These are phyloP conservation scores for Fusarium domesticum DNA, from an alignment of 2,329 filamentous ascomycete genomes.

Conservation along the genomic window DNA sequence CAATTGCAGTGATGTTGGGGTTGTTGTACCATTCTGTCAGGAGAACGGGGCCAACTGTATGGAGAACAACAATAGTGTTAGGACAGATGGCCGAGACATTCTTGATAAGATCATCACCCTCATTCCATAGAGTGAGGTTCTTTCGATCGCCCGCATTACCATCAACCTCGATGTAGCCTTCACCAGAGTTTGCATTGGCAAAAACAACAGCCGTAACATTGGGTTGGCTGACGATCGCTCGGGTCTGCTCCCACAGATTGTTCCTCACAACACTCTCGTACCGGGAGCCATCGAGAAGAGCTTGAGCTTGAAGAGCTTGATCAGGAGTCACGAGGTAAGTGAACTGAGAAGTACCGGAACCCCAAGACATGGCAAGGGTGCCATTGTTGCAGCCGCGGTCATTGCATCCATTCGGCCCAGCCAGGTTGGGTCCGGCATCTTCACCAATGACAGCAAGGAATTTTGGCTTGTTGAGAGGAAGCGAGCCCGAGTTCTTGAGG, in stretches of 20 bases:
- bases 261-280: conserved; percentile 68
- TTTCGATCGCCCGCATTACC: conserved; percentile 85
- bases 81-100: conserved; percentile 73
- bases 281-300: conserved; percentile 54
- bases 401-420: conserved; percentile 74
- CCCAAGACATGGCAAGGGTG: conserved; percentile 75
- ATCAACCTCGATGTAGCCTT: conserved; percentile 81
- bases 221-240: conserved; percentile 58
- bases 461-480: conserved; percentile 77
- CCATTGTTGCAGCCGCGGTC: conserved; percentile 62
- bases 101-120: conserved; percentile 76
- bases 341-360: conserved; percentile 69
- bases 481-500: conserved; percentile 75
- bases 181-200: conserved; percentile 81
- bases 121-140: conserved; percentile 86
- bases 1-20: conserved; percentile 77
- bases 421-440: conserved; percentile 72
- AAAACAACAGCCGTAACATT: conserved; percentile 78
- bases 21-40: conserved; percentile 71
- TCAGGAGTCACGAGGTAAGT: conserved; percentile 75
- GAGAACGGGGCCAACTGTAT: conserved; percentile 77
- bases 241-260: conserved; percentile 59
- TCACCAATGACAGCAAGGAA: conserved; percentile 77
- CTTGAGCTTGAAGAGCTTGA: conserved; percentile 63
- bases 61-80: conserved; percentile 91